A percentile compares a stretch with the other conserved stretches of the same genome.
Evolutionary conservation across 2,329 filamentous ascomycete genomes (phyloP).

Genomic region (Tolypocladium album): DNA sequence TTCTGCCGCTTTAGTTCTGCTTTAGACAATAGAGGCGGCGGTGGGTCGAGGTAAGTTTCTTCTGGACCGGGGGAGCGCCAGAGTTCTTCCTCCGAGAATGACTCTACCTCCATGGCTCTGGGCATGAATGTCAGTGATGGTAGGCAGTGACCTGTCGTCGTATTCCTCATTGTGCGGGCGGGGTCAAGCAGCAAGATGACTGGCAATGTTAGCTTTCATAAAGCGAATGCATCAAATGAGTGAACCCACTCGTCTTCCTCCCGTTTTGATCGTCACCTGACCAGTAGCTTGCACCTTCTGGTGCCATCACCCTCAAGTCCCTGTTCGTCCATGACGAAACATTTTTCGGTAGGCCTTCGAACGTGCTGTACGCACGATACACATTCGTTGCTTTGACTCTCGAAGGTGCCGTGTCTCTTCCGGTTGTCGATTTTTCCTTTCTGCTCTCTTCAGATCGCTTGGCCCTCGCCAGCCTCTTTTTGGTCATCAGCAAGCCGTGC

Average conservation of each 20-base stretch:
- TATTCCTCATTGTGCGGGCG: constrained; percentile 10
- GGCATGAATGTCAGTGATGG: constrained; percentile 18
- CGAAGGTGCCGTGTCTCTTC: background rate
- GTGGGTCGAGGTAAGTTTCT: constrained; percentile 15
- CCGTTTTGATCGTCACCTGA: constrained; percentile 8
- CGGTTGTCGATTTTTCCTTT: background rate
- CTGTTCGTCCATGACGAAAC: constrained; percentile 12
- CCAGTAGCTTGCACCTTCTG: constrained; percentile 16
- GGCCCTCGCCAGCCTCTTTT: constrained; percentile 4
- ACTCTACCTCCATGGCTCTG: constrained; percentile 15
- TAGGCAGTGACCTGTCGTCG: constrained; percentile 8
- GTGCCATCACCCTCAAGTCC: constrained; percentile 15
- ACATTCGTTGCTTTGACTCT: constrained; percentile 14
- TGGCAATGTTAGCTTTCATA: background rate
- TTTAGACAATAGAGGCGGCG: constrained; percentile 8
- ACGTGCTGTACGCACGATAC: constrained; percentile 16
- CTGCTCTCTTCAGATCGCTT: constrained; percentile 4
- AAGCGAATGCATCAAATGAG: too few relatives aligned
- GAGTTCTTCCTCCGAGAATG: constrained; percentile 15
- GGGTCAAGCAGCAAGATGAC: constrained; percentile 8
- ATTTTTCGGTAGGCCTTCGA: constrained; percentile 12
- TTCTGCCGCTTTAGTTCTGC: constrained; percentile 7
- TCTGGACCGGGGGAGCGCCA: constrained; percentile 13
- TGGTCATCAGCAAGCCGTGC: constrained; percentile 10
- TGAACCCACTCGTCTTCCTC: constrained; percentile 10